Base-by-base conservation (phyloP, 1,284 basidiomycete genomes). In the Marasmius oreades region DNA sequence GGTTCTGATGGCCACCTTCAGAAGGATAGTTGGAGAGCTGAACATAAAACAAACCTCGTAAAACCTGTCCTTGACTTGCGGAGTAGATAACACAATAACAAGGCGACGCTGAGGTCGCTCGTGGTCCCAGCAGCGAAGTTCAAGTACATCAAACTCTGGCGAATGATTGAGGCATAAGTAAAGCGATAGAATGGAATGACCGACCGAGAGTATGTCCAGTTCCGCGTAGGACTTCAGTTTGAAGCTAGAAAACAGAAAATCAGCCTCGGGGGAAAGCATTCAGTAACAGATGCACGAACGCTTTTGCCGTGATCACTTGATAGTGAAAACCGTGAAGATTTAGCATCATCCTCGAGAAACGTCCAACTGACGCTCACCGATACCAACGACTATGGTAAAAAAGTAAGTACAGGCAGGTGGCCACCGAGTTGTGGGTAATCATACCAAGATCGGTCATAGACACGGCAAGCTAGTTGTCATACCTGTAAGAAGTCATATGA, bases 301-400 rank as follows among this genome's bases (percentile, higher is more conserved):
- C 72, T 71, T 73, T 77, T 31, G 61, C 70, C 2, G 76, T 78
- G 55, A 80, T 77, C 12, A 69, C 78, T 80, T 45, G 31, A 51
- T 53, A 12, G 20, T 26, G 28, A 11, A n/a, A 23, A 36, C 34
- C 52, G 31, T 52, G 57, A 51, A 51, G 23, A 48, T n/a, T 36
- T 26, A 48, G 16, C 20, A 4, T 16, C 4, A 37, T 42, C 4
- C 33, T 46, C 36, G 18, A 7, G 6, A 12, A 33, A 33, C 24
- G 12, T 34, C 10, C 16, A 18, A 1, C 65, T 74, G 59, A 28
- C 45, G 28, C 47, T 50, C 61, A 78, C 77, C 59, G 46, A 77
- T 56, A 50, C 76, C 74, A 56, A 73, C 66, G 31, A 70, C 76
- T 78, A 43, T 5, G 20, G 26, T 36, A 14, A 22, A 16, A 36